A percentile compares a stretch with the other conserved stretches of the same genome.
Conservation (phyloP, 225 moss, liverwort and hornwort species). For the Neckera pumila region DNA sequence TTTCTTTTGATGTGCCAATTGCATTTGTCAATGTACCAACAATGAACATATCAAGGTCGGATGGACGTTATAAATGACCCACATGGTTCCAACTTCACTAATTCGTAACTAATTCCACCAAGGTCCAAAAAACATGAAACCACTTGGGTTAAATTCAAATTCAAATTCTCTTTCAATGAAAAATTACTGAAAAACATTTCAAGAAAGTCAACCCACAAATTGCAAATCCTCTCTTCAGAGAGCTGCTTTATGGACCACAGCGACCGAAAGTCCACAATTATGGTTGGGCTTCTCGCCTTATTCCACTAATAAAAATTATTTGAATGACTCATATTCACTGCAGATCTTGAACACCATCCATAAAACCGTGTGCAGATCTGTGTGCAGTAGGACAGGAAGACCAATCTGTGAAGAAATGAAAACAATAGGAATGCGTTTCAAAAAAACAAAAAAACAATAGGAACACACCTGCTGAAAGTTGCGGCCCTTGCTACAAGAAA, state of each 20-base stretch:
- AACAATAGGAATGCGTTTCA: too few species aligned
- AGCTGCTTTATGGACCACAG: rapidly evolving
- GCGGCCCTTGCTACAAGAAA: not conserved
- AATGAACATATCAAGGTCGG: not conserved
- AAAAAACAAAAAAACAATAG: not conserved
- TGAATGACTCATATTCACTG: not conserved
- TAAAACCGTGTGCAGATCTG: too few species aligned
- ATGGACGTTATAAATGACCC: rapidly evolving
- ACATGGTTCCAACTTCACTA: not conserved
- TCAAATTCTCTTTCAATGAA: rapidly evolving
- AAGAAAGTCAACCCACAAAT: too few species aligned
- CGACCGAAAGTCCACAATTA: not conserved
- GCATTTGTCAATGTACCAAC: not conserved
- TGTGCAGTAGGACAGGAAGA: not conserved
- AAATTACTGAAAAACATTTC: rapidly evolving
- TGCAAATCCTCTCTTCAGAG: not conserved
- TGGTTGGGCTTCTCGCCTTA: not conserved
- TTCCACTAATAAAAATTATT: not conserved
- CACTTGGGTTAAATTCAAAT: not conserved
- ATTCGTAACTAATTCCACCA: not conserved
- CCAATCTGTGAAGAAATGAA: not conserved
- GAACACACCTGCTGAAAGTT: not conserved
- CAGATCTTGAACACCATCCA: not conserved
- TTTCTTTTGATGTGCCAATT: not conserved
- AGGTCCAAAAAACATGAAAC: not conserved